Percentiles rank a stretch among this genome's conserved stretches.
phyloP scores from a whole-genome alignment of 1,284 basidiomycete genomes.

The Serendipita sp. region DNA sequence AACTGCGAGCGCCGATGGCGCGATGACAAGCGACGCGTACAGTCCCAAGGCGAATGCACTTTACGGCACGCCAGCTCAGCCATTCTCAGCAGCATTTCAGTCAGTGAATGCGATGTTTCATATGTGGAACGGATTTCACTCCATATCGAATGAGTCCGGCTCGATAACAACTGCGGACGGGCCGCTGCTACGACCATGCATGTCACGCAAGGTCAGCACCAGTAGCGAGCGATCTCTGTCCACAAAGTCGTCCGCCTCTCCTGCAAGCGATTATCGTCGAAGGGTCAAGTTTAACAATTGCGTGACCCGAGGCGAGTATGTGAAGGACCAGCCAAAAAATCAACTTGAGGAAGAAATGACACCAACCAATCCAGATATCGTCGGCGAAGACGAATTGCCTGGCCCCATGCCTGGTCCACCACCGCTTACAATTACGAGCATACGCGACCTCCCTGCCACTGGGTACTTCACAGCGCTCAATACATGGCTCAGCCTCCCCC shows the following conservation, averaged over 20 bases:
- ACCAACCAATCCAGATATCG: no score
- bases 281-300: conserved; percentile 3
- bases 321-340: background rate
- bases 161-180: background rate
- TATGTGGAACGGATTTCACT: background rate
- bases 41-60: background rate
- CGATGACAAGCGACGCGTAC: background rate
- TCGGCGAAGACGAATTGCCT: no score
- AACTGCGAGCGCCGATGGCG: background rate
- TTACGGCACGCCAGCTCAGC: background rate
- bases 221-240: background rate
- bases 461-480: no score
- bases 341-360: no score
- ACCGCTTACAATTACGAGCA: no score
- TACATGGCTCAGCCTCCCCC: no score
- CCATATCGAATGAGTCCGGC: background rate
- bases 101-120: background rate
- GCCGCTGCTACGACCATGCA: background rate
- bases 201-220: background rate
- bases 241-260: background rate
- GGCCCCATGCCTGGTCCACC: no score
- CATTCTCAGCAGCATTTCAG: background rate
- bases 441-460: no score
- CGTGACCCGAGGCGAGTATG: background rate
- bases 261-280: background rate